phyloP scores from a whole-genome alignment of 1,284 basidiomycete genomes.

The Tilletia horrida region DNA sequence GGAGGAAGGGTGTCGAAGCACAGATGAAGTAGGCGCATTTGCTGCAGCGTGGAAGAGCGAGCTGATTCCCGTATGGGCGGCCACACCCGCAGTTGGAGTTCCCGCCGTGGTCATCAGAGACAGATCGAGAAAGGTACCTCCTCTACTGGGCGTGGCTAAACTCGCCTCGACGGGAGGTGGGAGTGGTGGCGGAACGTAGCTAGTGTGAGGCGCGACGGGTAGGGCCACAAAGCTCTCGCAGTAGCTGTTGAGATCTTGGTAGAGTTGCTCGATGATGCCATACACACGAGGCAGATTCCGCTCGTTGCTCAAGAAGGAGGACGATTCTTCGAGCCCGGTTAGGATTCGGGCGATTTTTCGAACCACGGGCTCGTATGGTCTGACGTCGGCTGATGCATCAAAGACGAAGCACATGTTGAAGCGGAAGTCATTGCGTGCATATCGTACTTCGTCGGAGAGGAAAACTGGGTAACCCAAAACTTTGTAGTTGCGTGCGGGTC shows the following conservation, averaged over 20 bases:
- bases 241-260: conserved; percentile 94
- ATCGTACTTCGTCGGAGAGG: conserved; percentile 41
- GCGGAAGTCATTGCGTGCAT: conserved; percentile 65
- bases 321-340: conserved; percentile 77
- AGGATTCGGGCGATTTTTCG: conserved; percentile 88
- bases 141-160: background rate
- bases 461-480: conserved; percentile 47
- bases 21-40: background rate
- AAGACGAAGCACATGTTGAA: conserved; percentile 94
- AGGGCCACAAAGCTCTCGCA: conserved; percentile 53
- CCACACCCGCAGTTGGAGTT: background rate
- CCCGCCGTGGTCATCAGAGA: background rate
- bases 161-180: background rate
- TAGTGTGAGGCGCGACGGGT: conserved; percentile 43
- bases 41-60: background rate
- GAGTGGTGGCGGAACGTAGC: conserved; percentile 19
- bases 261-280: conserved; percentile 89
- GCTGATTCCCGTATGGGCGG: background rate
- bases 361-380: conserved; percentile 92
- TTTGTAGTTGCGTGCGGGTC: conserved; percentile 35
- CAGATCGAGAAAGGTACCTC: background rate
- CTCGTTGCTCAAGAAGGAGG: conserved; percentile 69
- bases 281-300: conserved; percentile 71
- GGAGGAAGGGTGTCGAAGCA: background rate
- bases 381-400: conserved; percentile 76